Evolutionary conservation across 2,329 filamentous ascomycete genomes (phyloP).

Genomic region (Periconia sp.): DNA sequence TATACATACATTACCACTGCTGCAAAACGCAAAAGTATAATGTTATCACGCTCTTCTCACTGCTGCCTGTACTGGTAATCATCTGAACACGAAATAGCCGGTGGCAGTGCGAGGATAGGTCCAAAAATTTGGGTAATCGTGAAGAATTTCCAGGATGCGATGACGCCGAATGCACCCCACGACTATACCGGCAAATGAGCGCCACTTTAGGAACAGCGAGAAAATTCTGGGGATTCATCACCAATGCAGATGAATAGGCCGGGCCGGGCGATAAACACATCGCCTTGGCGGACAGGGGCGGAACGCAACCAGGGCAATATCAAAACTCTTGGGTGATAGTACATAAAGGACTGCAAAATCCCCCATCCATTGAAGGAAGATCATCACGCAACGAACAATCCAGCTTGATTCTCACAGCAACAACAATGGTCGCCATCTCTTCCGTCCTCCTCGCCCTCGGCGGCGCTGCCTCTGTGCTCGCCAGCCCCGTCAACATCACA

Average conservation of each 20-base stretch:
- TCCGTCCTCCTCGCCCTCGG: conserved; percentile 30
- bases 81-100: conserved; percentile 25
- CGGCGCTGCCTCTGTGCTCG: conserved; percentile 26
- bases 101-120: conserved; percentile 14
- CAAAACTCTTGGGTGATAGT: conserved; percentile 6
- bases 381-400: conserved; percentile 12
- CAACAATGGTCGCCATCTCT: conserved; percentile 34
- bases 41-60: background rate
- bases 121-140: conserved; percentile 9
- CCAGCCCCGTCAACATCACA: conserved; percentile 30
- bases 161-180: conserved; percentile 24
- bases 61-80: background rate
- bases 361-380: background rate
- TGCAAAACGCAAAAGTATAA: background rate
- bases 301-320: conserved; percentile 9
- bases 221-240: conserved; percentile 1
- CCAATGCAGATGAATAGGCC: conserved; percentile 16
- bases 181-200: conserved; percentile 25
- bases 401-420: conserved; percentile 3
- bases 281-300: conserved; percentile 4
- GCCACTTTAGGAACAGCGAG: conserved; percentile 14
- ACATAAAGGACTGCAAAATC: conserved; percentile 19
- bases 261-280: conserved; percentile 11
- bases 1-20: too few species aligned
- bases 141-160: conserved; percentile 3